Evolutionary conservation across 2,329 filamentous ascomycete genomes (phyloP).

Genomic region (Incumbomyces lentus): DNA sequence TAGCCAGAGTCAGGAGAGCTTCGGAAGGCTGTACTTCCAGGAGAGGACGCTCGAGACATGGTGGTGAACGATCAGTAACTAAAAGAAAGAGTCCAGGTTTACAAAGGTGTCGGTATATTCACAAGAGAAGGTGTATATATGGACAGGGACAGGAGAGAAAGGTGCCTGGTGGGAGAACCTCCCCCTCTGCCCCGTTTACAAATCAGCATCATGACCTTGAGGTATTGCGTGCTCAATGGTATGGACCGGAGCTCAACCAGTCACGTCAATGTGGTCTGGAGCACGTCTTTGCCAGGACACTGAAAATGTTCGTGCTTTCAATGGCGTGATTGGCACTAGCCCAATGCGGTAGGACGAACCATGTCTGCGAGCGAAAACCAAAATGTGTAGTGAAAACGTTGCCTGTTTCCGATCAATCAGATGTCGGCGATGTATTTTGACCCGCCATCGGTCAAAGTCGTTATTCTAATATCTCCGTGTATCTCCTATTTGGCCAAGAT

Average conservation of each 20-base stretch:
- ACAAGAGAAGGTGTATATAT: background rate
- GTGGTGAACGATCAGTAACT: slow-evolving; percentile 7
- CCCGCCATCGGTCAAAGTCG: too few relatives aligned
- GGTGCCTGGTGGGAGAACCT: background rate
- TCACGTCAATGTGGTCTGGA: slow-evolving; percentile 5
- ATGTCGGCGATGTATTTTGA: too few relatives aligned
- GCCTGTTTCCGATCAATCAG: too few relatives aligned
- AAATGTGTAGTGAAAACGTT: too few relatives aligned
- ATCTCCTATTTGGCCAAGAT: too few relatives aligned
- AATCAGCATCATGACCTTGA: slow-evolving; percentile 6
- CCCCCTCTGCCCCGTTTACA: slow-evolving; percentile 2
- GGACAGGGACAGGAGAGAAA: background rate
- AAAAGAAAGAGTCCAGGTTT: background rate
- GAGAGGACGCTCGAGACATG: slow-evolving; percentile 13
- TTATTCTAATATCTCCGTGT: too few relatives aligned
- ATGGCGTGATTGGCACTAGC: slow-evolving; percentile 2
- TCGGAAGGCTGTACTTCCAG: slow-evolving; percentile 26
- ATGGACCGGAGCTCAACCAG: background rate
- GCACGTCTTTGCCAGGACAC: background rate
- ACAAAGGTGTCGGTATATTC: background rate
- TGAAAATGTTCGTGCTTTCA: background rate
- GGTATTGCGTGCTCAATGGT: slow-evolving; percentile 6
- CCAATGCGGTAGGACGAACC: background rate
- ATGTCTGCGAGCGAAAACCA: too few relatives aligned
- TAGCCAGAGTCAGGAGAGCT: slow-evolving; percentile 68